A percentile compares a stretch with the other conserved stretches of the same genome.
Conservation (phyloP, 306 rosid genomes). For the Begonia loranthoides region DNA sequence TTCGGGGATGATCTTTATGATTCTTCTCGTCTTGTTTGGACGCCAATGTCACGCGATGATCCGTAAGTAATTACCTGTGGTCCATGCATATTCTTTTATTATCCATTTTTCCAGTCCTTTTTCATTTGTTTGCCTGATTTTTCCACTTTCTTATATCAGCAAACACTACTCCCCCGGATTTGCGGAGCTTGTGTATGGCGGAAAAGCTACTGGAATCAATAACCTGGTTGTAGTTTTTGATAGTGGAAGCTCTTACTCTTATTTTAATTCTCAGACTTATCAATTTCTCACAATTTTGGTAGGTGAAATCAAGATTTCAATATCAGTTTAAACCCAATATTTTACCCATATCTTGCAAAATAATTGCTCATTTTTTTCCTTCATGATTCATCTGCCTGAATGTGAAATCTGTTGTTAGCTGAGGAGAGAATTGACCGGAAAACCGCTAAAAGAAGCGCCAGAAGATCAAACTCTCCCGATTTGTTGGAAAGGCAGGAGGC, state of each 20-base stretch:
- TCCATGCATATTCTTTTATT: background rate
- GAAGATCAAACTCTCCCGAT: constrained; percentile 51
- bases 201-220: constrained; percentile 39
- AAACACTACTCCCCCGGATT: constrained; percentile 73
- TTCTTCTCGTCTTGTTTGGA: constrained; percentile 44
- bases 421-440: constrained; percentile 38
- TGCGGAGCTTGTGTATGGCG: constrained; percentile 57
- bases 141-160: constrained; percentile 30
- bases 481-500: constrained; percentile 72
- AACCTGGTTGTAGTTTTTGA: constrained; percentile 44
- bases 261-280: constrained; percentile 54
- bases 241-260: constrained; percentile 81
- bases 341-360: too few species aligned
- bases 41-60: constrained; percentile 42
- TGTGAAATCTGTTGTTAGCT: constrained; percentile 26
- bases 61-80: constrained; percentile 31
- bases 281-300: constrained; percentile 48
- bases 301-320: constrained; percentile 14
- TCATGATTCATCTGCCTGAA: too few species aligned
- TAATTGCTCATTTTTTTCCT: too few species aligned
- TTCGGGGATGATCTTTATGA: constrained; percentile 56
- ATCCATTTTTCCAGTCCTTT: constrained; percentile 3
- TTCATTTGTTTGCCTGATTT: background rate
- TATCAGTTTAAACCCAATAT: background rate
- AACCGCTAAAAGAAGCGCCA: constrained; percentile 39